Percentiles rank a stretch among this genome's conserved stretches.
These are phyloP conservation scores for Narthecium ossifragum DNA, from an alignment of 106 monocot species.

Conservation along the genomic window DNA sequence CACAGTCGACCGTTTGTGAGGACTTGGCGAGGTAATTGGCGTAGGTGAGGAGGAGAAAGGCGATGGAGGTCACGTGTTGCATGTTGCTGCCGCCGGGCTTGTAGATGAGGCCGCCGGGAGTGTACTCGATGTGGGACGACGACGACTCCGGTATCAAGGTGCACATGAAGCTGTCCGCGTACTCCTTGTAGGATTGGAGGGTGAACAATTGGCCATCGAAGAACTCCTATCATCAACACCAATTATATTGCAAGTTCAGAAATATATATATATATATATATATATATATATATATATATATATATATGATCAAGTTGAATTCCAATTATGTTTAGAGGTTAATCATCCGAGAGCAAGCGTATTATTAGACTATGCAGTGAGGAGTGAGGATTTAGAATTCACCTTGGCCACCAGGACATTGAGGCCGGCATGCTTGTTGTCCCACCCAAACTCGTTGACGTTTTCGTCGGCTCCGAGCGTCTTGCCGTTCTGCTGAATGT, in stretches of 20 bases:
- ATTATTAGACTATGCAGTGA: too few relatives aligned
- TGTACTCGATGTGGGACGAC: conserved; percentile 68
- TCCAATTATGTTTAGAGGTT: too few relatives aligned
- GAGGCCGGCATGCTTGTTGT: conserved; percentile 95
- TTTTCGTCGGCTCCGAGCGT: conserved; percentile 72
- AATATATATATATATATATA: too few relatives aligned
- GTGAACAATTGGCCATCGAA: conserved; percentile 50
- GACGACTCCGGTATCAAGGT: conserved; percentile 75
- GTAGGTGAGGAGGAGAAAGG: conserved; percentile 83
- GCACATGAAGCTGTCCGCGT: conserved; percentile 90
- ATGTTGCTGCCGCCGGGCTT: conserved; percentile 96
- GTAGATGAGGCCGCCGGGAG: conserved; percentile 80
- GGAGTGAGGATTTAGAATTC: too few relatives aligned
- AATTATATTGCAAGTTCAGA: neutral
- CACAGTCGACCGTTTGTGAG: conserved; percentile 66
- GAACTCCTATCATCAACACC: conserved; percentile 41
- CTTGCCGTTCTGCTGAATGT: conserved; percentile 77
- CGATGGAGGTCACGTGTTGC: conserved; percentile 92
- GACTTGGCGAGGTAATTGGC: conserved; percentile 71
- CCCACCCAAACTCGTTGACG: conserved; percentile 95
- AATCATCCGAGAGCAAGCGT: neutral
- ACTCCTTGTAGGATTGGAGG: conserved; percentile 83
- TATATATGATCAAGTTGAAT: too few relatives aligned
- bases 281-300: too few relatives aligned
- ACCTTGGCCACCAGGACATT: conserved; percentile 86